Percentiles rank a stretch among this genome's conserved stretches.
phyloP scores from a whole-genome alignment of 306 rosid genomes.

The Purshia tridentata region DNA sequence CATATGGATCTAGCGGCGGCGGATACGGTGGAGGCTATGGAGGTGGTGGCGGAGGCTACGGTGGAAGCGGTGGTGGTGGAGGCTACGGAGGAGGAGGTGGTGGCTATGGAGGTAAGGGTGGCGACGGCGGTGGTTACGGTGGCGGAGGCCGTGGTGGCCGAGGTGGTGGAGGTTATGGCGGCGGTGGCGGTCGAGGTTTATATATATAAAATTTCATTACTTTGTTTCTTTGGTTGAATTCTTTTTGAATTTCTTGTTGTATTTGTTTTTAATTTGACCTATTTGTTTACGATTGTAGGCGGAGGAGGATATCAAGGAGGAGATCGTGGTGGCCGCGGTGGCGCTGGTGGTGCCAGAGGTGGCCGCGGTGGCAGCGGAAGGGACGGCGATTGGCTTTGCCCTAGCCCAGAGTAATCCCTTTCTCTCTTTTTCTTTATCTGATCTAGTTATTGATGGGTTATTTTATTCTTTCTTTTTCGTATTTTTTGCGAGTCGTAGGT shows the following conservation, averaged over 20 bases:
- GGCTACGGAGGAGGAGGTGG: constrained; percentile 44
- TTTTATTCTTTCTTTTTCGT: not conserved
- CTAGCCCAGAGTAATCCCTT: constrained; percentile 62
- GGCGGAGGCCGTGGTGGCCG: constrained; percentile 42
- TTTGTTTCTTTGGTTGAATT: not conserved
- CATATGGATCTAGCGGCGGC: constrained; percentile 64
- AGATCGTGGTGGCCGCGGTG: constrained; percentile 74
- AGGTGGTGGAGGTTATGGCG: constrained; percentile 34
- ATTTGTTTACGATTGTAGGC: constrained; percentile 31
- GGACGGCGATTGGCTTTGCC: constrained; percentile 99
- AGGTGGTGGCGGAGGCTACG: constrained; percentile 43
- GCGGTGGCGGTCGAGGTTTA: constrained; percentile 87
- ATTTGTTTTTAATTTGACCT: not conserved
- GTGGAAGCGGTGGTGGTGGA: constrained; percentile 37
- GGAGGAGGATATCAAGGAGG: constrained; percentile 86
- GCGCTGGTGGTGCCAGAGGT: constrained; percentile 46
- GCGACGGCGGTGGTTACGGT: constrained; percentile 40
- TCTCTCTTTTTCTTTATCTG: not conserved
- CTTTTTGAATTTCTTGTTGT: not conserved
- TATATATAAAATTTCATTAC: not conserved
- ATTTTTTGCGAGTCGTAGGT: not conserved
- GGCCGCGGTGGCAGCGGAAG: constrained; percentile 90
- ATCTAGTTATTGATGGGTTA: not conserved
- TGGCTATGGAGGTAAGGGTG: constrained; percentile 39
- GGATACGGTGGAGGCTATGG: constrained; percentile 38